Conservation (phyloP, 441 rosid species). For the Rhodomyrtus psidioides region DNA sequence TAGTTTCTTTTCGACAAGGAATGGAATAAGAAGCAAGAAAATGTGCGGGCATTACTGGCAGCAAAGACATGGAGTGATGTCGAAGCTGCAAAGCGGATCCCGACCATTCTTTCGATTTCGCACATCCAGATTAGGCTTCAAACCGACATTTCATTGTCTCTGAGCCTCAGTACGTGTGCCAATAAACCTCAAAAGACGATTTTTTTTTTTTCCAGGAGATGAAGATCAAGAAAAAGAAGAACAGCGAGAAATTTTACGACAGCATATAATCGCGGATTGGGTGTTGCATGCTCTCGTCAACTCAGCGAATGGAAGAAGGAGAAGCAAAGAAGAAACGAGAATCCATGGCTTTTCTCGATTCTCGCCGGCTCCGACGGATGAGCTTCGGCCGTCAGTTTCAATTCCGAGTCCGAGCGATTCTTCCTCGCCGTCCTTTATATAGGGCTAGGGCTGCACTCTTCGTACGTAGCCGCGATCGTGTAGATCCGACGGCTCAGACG, state of each 20-base stretch:
- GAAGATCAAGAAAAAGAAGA: neutral
- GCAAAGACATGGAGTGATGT: neutral
- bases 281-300: neutral
- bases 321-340: neutral
- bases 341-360: neutral
- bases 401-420: fast-evolving
- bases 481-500: neutral
- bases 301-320: neutral
- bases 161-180: neutral
- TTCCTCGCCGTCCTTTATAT: neutral
- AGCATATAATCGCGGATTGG: neutral
- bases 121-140: neutral
- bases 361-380: neutral
- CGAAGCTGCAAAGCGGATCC: neutral
- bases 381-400: neutral
- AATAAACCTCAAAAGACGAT: neutral
- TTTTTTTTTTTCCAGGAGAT: neutral
- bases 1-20: neutral
- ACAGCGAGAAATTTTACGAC: neutral
- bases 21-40: neutral
- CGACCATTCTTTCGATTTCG: neutral
- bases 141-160: neutral
- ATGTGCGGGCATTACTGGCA: neutral
- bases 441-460: neutral
- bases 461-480: fast-evolving